These are phyloP conservation scores for Erodium moschatum DNA, from an alignment of 441 rosid genomes.

Conservation along the genomic window DNA sequence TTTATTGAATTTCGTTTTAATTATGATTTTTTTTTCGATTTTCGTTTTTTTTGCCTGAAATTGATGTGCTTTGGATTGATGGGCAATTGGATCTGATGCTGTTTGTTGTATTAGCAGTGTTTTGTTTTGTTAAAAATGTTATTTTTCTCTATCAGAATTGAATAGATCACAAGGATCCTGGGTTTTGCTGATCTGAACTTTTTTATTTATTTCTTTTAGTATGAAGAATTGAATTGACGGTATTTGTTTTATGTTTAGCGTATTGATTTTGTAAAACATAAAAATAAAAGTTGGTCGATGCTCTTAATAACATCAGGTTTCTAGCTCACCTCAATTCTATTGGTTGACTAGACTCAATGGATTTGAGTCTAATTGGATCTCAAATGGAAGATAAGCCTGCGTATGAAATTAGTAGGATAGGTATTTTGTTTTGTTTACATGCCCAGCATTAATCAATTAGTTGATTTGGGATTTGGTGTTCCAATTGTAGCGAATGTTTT, in stretches of 20 bases:
- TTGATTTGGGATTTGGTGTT: background rate
- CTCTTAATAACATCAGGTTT: background rate
- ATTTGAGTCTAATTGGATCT: background rate
- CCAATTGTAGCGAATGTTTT: background rate
- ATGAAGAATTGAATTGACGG: background rate
- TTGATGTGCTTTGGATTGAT: slow-evolving; percentile 15
- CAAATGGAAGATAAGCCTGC: background rate
- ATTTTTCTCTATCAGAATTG: background rate
- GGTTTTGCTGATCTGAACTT: background rate
- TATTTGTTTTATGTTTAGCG: background rate
- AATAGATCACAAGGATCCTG: background rate
- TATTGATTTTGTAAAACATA: background rate
- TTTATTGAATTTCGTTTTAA: background rate
- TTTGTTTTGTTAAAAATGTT: background rate
- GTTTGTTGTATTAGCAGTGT: background rate
- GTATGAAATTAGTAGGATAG: background rate
- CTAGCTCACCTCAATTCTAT: background rate
- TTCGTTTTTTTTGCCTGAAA: background rate
- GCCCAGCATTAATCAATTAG: background rate
- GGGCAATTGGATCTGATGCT: slow-evolving; percentile 28
- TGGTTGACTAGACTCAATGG: background rate
- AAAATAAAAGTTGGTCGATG: no score
- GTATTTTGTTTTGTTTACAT: background rate
- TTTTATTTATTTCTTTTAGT: background rate
- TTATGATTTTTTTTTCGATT: background rate